phyloP scores from a whole-genome alignment of 2,329 filamentous ascomycete genomes.

The Paecilomyces sp. region DNA sequence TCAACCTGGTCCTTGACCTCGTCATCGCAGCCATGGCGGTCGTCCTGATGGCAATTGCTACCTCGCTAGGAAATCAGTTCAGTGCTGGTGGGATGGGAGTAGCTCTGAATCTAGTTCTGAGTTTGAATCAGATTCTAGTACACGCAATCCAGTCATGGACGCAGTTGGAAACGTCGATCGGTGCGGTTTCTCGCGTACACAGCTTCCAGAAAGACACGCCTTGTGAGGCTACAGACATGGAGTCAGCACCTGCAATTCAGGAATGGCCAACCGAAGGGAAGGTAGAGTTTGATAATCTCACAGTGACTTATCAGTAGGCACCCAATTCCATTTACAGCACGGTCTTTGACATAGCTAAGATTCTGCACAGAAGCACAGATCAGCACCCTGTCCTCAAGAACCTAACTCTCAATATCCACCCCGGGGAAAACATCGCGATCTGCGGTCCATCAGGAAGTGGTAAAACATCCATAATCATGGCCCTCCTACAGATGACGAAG shows the following conservation, averaged over 20 bases:
- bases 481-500: not conserved
- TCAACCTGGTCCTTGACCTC: too few species aligned
- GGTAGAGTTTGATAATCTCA: not conserved
- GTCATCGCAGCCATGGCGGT: constrained; percentile 2
- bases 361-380: not conserved
- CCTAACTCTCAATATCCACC: not conserved
- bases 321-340: too few species aligned
- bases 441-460: not conserved
- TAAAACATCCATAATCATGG: not conserved
- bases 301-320: not conserved
- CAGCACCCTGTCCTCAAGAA: not conserved
- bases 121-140: constrained; percentile 38
- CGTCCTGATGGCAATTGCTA: constrained; percentile 5
- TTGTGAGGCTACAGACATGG: not conserved
- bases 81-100: constrained; percentile 38
- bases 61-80: constrained; percentile 16
- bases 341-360: too few species aligned
- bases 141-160: constrained; percentile 43
- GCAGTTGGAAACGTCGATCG: constrained; percentile 46
- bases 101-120: constrained; percentile 40
- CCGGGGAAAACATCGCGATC: not conserved
- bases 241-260: not conserved
- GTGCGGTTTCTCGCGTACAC: constrained; percentile 33
- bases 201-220: not conserved
- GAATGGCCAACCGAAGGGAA: not conserved